Evolutionary conservation across 345 rosid genomes (phyloP).

Genomic region (Laguncularia racemosa): DNA sequence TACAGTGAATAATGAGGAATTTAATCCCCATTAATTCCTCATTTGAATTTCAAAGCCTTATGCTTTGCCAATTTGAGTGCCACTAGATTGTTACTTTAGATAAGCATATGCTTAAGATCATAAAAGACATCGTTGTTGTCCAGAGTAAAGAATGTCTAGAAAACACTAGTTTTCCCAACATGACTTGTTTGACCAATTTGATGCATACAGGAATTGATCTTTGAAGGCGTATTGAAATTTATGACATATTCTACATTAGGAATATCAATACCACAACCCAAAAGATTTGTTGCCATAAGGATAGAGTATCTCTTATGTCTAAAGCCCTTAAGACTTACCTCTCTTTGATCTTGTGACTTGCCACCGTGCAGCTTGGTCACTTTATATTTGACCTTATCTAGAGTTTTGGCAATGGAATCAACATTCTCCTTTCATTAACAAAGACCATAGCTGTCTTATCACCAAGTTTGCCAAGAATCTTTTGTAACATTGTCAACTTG

Average conservation of each 20-base stretch:
- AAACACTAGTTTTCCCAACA: conserved; percentile 92
- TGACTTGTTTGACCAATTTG: conserved; percentile 95
- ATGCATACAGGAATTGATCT: conserved; percentile 83
- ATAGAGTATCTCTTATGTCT: conserved; percentile 80
- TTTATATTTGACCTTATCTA: conserved; percentile 76
- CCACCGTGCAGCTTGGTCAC: conserved; percentile 93
- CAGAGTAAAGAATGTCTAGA: conserved; percentile 81
- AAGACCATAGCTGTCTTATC: conserved; percentile 90
- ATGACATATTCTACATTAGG: conserved; percentile 94
- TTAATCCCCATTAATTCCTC: conserved; percentile 78
- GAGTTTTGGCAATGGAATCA: conserved; percentile 70
- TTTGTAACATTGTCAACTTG: conserved; percentile 57
- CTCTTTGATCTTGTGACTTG: conserved; percentile 94
- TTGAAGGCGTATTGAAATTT: conserved; percentile 86
- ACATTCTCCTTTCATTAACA: conserved; percentile 86
- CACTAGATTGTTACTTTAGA: conserved; percentile 80
- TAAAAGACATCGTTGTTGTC: conserved; percentile 78
- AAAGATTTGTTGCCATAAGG: conserved; percentile 93
- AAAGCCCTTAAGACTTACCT: conserved; percentile 86
- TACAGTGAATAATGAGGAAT: too few species aligned
- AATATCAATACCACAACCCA: conserved; percentile 91
- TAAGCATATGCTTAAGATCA: conserved; percentile 97
- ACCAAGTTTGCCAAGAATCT: conserved; percentile 71
- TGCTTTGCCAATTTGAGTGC: conserved; percentile 92
- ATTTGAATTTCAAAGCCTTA: conserved; percentile 89